phyloP scores from a whole-genome alignment of 345 rosid genomes.

The Nasturtium officinale region DNA sequence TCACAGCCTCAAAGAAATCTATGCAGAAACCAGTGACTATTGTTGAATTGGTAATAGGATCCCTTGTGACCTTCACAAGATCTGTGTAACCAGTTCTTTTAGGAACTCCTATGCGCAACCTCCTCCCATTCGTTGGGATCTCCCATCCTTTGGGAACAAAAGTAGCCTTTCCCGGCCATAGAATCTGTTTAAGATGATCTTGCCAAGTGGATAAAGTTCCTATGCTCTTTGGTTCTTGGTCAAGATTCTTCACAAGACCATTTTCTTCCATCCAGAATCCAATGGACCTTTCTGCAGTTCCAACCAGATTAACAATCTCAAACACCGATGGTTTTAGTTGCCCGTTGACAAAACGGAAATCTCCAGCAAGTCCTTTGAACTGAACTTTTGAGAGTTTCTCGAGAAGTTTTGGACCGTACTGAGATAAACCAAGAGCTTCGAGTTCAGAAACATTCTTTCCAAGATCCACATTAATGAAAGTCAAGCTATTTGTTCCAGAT shows the following conservation, averaged over 20 bases:
- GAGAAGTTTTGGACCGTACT: conserved; percentile 48
- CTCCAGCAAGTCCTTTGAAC: conserved; percentile 52
- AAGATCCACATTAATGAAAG: conserved; percentile 26
- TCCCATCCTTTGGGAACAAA: conserved; percentile 54
- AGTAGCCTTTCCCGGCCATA: conserved; percentile 49
- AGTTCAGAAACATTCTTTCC: conserved; percentile 43
- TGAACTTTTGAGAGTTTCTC: conserved; percentile 35
- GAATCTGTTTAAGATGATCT: conserved; percentile 24
- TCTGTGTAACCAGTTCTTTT: conserved; percentile 41
- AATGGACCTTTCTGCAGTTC: conserved; percentile 33
- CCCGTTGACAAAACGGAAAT: conserved; percentile 42
- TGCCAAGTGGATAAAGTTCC: conserved; percentile 37
- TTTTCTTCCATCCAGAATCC: conserved; percentile 57
- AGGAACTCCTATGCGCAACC: conserved; percentile 54
- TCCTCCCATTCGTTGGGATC: conserved; percentile 52
- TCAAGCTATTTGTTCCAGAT: conserved; percentile 28
- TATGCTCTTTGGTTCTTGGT: not conserved
- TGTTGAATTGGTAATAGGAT: conserved; percentile 16
- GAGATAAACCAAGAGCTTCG: conserved; percentile 48
- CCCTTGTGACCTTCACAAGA: conserved; percentile 47
- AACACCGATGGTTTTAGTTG: conserved; percentile 44
- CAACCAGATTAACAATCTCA: conserved; percentile 51
- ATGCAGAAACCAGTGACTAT: conserved; percentile 46
- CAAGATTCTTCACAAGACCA: conserved; percentile 43
- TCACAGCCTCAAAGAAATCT: conserved; percentile 52